Evolutionary conservation across 2,329 filamentous ascomycete genomes (phyloP).

Genomic region (Diaporthe eres): DNA sequence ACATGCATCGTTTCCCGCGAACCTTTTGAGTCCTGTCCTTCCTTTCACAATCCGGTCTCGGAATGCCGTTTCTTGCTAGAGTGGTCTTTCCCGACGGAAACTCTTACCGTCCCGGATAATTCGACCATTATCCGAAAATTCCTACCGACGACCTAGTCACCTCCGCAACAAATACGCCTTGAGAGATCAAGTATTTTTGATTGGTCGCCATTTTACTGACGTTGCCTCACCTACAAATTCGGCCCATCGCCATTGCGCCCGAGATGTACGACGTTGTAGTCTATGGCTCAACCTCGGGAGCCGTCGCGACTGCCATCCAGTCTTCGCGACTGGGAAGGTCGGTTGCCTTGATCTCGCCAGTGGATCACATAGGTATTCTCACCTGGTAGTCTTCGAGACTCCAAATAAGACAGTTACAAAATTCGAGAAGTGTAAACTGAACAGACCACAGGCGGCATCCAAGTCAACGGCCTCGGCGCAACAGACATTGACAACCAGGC

Average conservation of each 20-base stretch:
- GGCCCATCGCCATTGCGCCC: background rate
- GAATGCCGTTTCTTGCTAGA: background rate
- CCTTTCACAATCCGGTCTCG: background rate
- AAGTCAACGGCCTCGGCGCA: background rate
- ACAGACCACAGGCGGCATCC: background rate
- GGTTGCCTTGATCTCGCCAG: background rate
- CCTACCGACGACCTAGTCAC: background rate
- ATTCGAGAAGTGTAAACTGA: background rate
- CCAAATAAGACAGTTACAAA: background rate
- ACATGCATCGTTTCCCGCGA: background rate
- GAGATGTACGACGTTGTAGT: background rate
- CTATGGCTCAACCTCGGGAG: background rate
- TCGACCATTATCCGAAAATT: background rate
- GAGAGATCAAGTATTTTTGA: background rate
- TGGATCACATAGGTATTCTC: background rate
- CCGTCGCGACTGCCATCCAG: background rate
- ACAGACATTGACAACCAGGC: slow-evolving; percentile 4
- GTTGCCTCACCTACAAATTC: background rate
- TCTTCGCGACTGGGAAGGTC: slow-evolving; percentile 8
- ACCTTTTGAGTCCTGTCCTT: background rate
- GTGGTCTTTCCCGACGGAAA: background rate
- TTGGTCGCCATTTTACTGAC: background rate
- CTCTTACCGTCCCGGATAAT: no score
- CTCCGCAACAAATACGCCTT: background rate
- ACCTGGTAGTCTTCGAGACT: background rate